Conservation (phyloP, 2,329 filamentous ascomycete species). For the Lasiodiplodia theobromae region DNA sequence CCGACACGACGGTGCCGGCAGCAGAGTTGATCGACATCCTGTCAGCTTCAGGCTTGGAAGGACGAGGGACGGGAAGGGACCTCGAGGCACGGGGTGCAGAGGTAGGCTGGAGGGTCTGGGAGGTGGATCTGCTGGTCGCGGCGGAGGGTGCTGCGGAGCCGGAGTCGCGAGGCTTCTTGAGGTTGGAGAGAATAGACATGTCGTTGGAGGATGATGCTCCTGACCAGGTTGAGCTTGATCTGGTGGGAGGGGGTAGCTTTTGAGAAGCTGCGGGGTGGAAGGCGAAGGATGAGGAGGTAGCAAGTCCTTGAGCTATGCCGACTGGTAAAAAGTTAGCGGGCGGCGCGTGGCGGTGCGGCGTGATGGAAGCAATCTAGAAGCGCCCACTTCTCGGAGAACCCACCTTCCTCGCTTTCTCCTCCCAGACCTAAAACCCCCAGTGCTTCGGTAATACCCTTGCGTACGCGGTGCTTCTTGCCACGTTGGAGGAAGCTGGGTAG, state of each 20-base stretch:
- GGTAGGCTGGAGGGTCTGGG: conserved; percentile 14
- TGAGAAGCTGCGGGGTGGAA: conserved; percentile 17
- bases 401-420: conserved; percentile 29
- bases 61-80: conserved; percentile 20
- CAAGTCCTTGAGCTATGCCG: conserved; percentile 2
- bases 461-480: conserved; percentile 30
- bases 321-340: conserved; percentile 25
- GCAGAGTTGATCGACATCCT: conserved; percentile 30
- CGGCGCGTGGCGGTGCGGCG: conserved; percentile 24
- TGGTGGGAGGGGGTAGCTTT: background rate
- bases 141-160: conserved; percentile 21
- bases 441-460: conserved; percentile 29
- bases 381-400: conserved; percentile 14
- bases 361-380: conserved; percentile 29
- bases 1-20: conserved; percentile 25
- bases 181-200: conserved; percentile 29
- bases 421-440: conserved; percentile 29
- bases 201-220: conserved; percentile 15
- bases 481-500: conserved; percentile 15
- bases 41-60: conserved; percentile 26
- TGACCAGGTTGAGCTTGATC: conserved; percentile 20
- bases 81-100: conserved; percentile 17
- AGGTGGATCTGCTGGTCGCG: conserved; percentile 23
- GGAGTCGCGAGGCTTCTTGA: conserved; percentile 28
- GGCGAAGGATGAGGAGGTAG: conserved; percentile 22